Evolutionary conservation across 208 protist species (phyloP).

Genomic region (Porcisia hertigi): DNA sequence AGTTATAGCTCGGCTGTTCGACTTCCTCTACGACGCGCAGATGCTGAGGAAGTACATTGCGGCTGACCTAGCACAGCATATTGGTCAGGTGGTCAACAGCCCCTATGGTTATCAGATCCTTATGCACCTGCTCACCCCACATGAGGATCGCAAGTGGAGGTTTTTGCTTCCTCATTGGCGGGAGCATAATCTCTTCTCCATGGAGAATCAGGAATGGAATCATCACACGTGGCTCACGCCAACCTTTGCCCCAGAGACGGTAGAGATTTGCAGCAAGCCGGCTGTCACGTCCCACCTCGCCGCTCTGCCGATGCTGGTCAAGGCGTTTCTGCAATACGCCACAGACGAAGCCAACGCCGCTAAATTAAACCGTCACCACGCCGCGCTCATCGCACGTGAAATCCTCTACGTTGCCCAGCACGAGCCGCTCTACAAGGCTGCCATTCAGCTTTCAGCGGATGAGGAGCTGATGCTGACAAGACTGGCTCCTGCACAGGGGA

Average conservation of each 20-base stretch:
- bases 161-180: conserved; percentile 84
- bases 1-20: conserved; percentile 85
- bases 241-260: conserved; percentile 65
- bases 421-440: conserved; percentile 59
- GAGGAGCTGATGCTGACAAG: conserved; percentile 41
- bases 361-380: conserved; percentile 70
- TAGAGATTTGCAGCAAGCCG: conserved; percentile 84
- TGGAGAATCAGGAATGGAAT: conserved; percentile 85
- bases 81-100: conserved; percentile 79
- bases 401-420: conserved; percentile 55
- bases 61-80: conserved; percentile 62
- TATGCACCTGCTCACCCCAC: conserved; percentile 84
- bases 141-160: conserved; percentile 57
- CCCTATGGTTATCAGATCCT: conserved; percentile 85
- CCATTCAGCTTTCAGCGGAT: conserved; percentile 50
- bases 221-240: conserved; percentile 85
- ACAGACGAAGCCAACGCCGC: conserved; percentile 30
- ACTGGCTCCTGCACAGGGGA: conserved; percentile 53
- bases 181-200: conserved; percentile 84
- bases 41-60: conserved; percentile 84
- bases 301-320: conserved; percentile 63
- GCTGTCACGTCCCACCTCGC: conserved; percentile 76
- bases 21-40: conserved; percentile 86
- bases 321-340: conserved; percentile 49
- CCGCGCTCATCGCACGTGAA: conserved; percentile 74